These are phyloP conservation scores for Byssothecium circinans DNA, from an alignment of 2,329 filamentous ascomycete genomes.

Conservation along the genomic window DNA sequence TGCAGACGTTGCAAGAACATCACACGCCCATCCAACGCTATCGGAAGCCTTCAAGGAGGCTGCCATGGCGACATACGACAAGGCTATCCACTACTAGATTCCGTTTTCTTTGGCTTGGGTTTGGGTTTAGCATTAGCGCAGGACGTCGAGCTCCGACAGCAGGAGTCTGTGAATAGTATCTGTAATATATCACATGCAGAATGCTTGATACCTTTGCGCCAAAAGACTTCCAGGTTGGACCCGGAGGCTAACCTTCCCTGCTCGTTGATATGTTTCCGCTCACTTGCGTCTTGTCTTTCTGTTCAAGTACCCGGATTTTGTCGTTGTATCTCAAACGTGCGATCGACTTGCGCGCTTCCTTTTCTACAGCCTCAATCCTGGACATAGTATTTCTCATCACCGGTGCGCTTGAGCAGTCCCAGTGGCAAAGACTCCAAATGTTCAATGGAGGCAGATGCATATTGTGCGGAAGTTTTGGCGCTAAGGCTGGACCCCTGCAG, in stretches of 20 bases:
- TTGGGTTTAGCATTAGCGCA: conserved; percentile 40
- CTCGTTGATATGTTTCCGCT: too few relatives aligned
- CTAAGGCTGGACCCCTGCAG: conserved; percentile 20
- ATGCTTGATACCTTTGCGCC: conserved; percentile 13
- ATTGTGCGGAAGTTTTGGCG: conserved; percentile 12
- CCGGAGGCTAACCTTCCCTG: neutral
- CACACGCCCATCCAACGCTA: conserved; percentile 94
- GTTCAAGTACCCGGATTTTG: too few relatives aligned
- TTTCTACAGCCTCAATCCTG: too few relatives aligned
- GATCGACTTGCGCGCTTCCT: too few relatives aligned
- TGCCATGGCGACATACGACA: conserved; percentile 93
- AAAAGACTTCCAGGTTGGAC: neutral
- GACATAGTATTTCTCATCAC: too few relatives aligned
- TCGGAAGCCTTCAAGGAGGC: conserved; percentile 99
- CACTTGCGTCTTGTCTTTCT: too few relatives aligned
- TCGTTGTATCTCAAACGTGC: too few relatives aligned
- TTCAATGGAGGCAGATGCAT: too few relatives aligned
- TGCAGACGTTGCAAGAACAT: conserved; percentile 65
- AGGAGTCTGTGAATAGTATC: conserved; percentile 46
- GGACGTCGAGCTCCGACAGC: conserved; percentile 39
- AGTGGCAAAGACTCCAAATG: too few relatives aligned
- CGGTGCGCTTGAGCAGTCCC: too few relatives aligned
- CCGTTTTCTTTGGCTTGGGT: conserved; percentile 27
- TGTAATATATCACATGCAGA: conserved; percentile 43
- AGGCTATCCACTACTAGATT: conserved; percentile 87